Base-by-base conservation (phyloP, 257 asterid genomes). In the Dorcoceras hygrometricum region DNA sequence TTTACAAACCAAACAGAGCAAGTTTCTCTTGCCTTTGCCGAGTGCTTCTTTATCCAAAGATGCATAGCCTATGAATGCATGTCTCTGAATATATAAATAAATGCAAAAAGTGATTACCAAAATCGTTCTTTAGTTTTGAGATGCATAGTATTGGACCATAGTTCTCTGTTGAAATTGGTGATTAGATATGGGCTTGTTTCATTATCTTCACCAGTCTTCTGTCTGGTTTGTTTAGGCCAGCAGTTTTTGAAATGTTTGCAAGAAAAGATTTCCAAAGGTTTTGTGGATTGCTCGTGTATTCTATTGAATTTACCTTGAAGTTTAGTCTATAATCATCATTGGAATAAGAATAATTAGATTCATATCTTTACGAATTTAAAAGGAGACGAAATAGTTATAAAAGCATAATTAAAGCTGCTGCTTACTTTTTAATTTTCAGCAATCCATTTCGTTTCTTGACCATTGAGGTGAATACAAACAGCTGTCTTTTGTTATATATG, bases 11-110 rank as follows among this genome's bases (percentile, higher is more conserved):
- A 27, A 69, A 39, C 58, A 55, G 63, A 57, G 23, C 32, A 20
- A 28, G 53, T 69, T 28, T 69, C 64, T 48, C 68, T 51, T 62
- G 58, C 56, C 60, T 68, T 73, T 28, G 28, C 67, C 48, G 53
- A 39, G 51, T 25, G 54, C 62, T n/a, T 46, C n/a, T 43, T 43
- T 43, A 19, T 43, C 51, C 19, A 12, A 43, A 14, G 6, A 43
- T 14, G 5, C 36, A 6, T 43, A 43, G 51, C 51, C 19, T 12
- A 43, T 43, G 19, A 43, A 6, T 12, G 51, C 51, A 14, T 36
- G 18, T 36, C 31, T 36, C 48, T 36, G 48, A 29, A 36, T 36
- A 11, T 36, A 36, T 36, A 36, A 36, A 36, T 36, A 36, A 9
- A 36, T 9, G 18, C 48, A 36, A 36, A 36, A 36, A 43, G 43